These are phyloP conservation scores for Colletotrichum scovillei DNA, from an alignment of 2,329 filamentous ascomycete genomes.

Conservation along the genomic window DNA sequence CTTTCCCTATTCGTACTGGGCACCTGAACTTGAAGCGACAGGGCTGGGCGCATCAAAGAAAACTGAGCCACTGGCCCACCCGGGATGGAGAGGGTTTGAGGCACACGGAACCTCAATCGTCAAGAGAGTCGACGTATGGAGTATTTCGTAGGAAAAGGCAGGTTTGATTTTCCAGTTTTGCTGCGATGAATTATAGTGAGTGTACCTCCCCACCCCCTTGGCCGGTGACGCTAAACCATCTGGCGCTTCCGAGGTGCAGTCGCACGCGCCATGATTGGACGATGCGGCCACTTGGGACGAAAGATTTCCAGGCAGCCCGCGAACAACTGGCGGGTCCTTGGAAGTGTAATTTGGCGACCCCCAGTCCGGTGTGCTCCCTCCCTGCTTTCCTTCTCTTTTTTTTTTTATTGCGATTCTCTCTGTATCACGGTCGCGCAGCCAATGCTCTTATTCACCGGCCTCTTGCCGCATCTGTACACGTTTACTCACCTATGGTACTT, in stretches of 20 bases:
- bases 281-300: slow-evolving; percentile 20
- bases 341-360: slow-evolving; percentile 26
- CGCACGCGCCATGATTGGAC: slow-evolving; percentile 26
- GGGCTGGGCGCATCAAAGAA: neutral
- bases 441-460: neutral
- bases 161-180: neutral
- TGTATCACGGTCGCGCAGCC: neutral
- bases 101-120: neutral
- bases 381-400: neutral
- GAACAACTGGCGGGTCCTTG: slow-evolving; percentile 15
- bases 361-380: neutral
- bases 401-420: neutral
- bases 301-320: slow-evolving; percentile 11
- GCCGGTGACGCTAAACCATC: slow-evolving; percentile 7
- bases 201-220: neutral
- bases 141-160: neutral
- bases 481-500: too few relatives aligned
- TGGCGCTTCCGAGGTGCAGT: slow-evolving; percentile 6
- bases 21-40: neutral
- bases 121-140: neutral
- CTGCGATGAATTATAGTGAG: neutral
- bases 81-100: neutral
- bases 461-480: neutral
- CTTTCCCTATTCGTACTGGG: neutral
- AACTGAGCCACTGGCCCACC: neutral